These are phyloP conservation scores for Puccinia hordei DNA, from an alignment of 1,284 basidiomycete genomes.

Conservation along the genomic window DNA sequence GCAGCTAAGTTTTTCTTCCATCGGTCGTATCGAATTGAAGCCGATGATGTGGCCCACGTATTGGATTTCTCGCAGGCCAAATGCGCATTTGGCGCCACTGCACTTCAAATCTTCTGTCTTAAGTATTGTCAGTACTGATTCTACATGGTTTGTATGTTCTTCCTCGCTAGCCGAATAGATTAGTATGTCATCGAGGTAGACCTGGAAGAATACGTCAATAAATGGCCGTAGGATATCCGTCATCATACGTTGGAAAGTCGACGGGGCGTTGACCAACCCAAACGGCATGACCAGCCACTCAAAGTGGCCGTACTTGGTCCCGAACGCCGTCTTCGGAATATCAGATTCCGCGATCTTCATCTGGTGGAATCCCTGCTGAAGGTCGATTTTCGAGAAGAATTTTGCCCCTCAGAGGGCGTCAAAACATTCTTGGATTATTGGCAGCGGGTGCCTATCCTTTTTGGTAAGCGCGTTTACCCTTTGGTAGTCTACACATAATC, in stretches of 20 bases:
- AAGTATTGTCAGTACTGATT: no score
- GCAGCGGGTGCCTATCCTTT: conserved; percentile 14
- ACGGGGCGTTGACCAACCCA: conserved; percentile 49
- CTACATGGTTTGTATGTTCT: conserved; percentile 30
- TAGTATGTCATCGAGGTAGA: conserved; percentile 52
- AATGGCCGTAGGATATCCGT: conserved; percentile 43
- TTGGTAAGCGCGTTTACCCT: conserved; percentile 2
- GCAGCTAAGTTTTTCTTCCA: no score
- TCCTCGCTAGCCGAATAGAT: conserved; percentile 44
- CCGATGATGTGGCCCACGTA: background rate
- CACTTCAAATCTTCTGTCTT: no score
- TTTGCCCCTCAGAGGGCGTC: background rate
- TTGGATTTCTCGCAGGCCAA: no score
- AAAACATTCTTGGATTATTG: conserved; percentile 20
- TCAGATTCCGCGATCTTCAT: conserved; percentile 15
- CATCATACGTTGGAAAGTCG: conserved; percentile 52
- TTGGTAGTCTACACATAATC: background rate
- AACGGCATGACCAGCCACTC: background rate
- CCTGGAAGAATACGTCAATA: conserved; percentile 23
- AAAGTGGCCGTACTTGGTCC: background rate
- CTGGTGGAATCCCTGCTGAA: conserved; percentile 14
- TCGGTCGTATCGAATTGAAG: background rate
- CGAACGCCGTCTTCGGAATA: no score
- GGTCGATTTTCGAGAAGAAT: conserved; percentile 16
- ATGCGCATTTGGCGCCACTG: no score